Base-by-base conservation (phyloP, 2,329 filamentous ascomycete genomes). In the Pseudogymnoascus sp. region DNA sequence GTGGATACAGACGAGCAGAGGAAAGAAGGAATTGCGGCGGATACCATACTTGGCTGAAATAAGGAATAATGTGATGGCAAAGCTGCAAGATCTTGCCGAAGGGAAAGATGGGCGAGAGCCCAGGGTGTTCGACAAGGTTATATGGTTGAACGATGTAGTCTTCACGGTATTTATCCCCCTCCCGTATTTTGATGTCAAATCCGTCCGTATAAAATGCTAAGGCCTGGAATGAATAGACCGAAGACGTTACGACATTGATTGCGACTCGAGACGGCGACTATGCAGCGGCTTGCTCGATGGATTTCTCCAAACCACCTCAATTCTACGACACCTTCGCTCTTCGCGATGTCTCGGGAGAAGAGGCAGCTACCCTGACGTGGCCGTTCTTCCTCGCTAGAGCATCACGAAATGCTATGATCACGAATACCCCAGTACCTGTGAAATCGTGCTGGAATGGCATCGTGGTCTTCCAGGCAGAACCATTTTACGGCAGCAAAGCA, bases 1-100 rank as follows among this genome's bases (percentile, higher is more conserved):
- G 0, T 91, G 88, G 88, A 81, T 90, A 31, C 73, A 79, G 31
- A 88, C 84, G n/a, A 73, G 81, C 6, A 70, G 77, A 26, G 80
- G 81, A 0, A 77, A 76, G 66, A 80, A 75, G 64, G 84, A 87
- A 69, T 72, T 87, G 65, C 77, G 88, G 60, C 79, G 88, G 18
- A 90, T 91, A 66, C 87, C 87, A 1, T 90, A 87, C 71, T 76
- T 91, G 18, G 81, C 89, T 1, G 79, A 76, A 26, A 69, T 89
- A 64, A 80, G 89, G 42, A 91, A 92, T 72, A 73, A 76, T 67
- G 83, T 82, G n/a, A 74, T 91, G 67, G 73, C 81, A 65, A 85
- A 86, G 7, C 70, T 91, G 66, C 71, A 80, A 29, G 77, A 80
- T 16, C 70, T 87, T 51, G 47, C 60, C 7, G 47, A 66, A 8